A percentile compares a stretch with the other conserved stretches of the same genome.
Conservation (phyloP, 139 green algal species). For the Spirogloea muscicola region DNA sequence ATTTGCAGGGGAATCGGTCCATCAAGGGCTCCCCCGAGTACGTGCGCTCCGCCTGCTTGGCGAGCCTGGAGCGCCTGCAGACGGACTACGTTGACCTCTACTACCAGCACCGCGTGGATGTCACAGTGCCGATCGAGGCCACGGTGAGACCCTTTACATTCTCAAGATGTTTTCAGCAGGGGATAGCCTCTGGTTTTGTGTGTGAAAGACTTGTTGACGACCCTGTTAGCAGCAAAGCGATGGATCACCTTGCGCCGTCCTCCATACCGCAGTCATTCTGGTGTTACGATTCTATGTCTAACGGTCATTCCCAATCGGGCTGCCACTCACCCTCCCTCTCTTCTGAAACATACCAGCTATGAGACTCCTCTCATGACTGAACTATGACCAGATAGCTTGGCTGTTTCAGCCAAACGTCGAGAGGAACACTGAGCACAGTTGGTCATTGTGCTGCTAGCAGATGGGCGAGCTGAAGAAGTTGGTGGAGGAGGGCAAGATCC, state of each 20-base stretch:
- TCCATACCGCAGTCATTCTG: too few relatives aligned
- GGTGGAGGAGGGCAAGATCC: constrained; percentile 67
- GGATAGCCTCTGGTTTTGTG: too few relatives aligned
- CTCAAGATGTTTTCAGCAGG: too few relatives aligned
- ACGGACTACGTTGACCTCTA: constrained; percentile 41
- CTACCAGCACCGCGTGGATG: constrained; percentile 54
- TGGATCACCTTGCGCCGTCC: too few relatives aligned
- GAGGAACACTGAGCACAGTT: too few relatives aligned
- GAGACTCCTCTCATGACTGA: background rate
- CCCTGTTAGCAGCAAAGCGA: too few relatives aligned
- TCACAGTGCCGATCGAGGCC: constrained; percentile 58
- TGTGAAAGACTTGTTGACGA: too few relatives aligned
- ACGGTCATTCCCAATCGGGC: too few relatives aligned
- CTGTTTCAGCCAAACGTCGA: background rate
- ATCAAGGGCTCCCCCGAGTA: constrained; percentile 21
- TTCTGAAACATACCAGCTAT: too few relatives aligned
- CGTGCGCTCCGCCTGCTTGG: constrained; percentile 5
- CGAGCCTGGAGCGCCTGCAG: constrained; percentile 22
- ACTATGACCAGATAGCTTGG: background rate
- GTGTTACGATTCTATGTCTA: too few relatives aligned
- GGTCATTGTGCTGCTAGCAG: constrained; percentile 65
- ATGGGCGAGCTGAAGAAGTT: constrained; percentile 50
- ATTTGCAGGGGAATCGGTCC: too few relatives aligned
- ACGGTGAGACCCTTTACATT: constrained; percentile 58
- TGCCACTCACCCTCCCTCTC: too few relatives aligned